phyloP scores from a whole-genome alignment of 345 rosid species.

The Alliaria petiolata region DNA sequence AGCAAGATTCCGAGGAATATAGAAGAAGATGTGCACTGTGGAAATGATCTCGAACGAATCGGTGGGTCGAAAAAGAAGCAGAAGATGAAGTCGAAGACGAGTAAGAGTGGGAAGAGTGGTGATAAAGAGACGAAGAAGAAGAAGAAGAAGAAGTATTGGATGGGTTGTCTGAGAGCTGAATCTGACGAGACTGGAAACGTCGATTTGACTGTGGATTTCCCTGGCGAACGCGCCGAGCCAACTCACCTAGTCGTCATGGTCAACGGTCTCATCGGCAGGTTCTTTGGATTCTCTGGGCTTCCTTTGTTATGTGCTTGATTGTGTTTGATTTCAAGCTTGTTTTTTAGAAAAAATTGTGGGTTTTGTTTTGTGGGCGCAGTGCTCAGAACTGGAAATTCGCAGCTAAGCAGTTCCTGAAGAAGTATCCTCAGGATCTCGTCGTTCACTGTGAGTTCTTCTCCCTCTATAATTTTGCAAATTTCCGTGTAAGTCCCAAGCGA shows the following conservation, averaged over 20 bases:
- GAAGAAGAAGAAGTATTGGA: slow-evolving; percentile 22
- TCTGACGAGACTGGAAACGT: slow-evolving; percentile 44
- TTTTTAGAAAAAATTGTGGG: neutral
- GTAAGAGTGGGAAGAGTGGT: neutral
- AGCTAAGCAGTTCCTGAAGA: slow-evolving; percentile 61
- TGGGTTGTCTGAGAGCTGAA: slow-evolving; percentile 56
- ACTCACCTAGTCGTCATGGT: slow-evolving; percentile 78
- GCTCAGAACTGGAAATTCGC: slow-evolving; percentile 75
- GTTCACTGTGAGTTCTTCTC: slow-evolving; percentile 60
- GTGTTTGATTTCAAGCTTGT: neutral
- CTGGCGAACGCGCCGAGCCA: slow-evolving; percentile 42
- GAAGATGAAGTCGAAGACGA: neutral
- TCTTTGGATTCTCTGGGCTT: neutral
- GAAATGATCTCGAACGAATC: neutral
- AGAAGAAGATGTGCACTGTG: neutral
- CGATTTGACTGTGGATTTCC: slow-evolving; percentile 44
- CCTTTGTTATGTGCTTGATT: slow-evolving; percentile 6
- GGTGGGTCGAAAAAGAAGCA: neutral
- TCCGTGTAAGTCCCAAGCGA: neutral
- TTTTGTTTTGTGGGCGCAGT: slow-evolving; percentile 31
- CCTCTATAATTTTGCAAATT: neutral
- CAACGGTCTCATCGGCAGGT: slow-evolving; percentile 91
- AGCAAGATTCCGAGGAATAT: neutral
- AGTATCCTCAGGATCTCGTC: slow-evolving; percentile 54
- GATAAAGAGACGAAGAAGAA: slow-evolving; percentile 13